Conservation (phyloP, 192 early-diverging fungal genomes). For the Coemansia sp. region DNA sequence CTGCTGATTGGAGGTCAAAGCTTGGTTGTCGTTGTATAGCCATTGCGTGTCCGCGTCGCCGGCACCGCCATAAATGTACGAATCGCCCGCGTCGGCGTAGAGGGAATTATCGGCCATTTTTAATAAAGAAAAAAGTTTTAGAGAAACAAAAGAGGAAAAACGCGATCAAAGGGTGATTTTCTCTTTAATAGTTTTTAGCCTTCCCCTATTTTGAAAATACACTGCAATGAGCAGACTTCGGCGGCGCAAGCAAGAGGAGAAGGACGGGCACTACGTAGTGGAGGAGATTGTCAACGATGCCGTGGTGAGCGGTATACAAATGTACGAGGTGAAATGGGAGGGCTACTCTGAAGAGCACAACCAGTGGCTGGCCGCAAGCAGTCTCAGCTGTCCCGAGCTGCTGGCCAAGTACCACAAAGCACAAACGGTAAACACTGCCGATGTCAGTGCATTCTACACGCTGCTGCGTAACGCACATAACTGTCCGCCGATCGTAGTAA, state of each 20-base stretch:
- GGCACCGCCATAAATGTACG: slow-evolving; percentile 8
- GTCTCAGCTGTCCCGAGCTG: slow-evolving; percentile 13
- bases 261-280: slow-evolving; percentile 1
- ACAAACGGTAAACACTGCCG: slow-evolving; percentile 24
- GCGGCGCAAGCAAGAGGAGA: background rate
- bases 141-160: background rate
- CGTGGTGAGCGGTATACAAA: slow-evolving; percentile 10
- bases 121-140: background rate
- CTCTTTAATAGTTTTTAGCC: background rate
- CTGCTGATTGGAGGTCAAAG: slow-evolving; percentile 9
- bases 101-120: slow-evolving; percentile 36
- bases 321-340: slow-evolving; percentile 30
- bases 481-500: slow-evolving; percentile 22
- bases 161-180: slow-evolving; percentile 3
- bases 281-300: slow-evolving; percentile 31
- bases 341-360: slow-evolving; percentile 15
- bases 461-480: slow-evolving; percentile 17
- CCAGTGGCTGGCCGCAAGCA: slow-evolving; percentile 15
- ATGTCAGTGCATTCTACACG: slow-evolving; percentile 30
- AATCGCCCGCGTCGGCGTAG: slow-evolving; percentile 26
- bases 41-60: slow-evolving; percentile 30
- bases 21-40: slow-evolving; percentile 41
- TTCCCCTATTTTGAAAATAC: background rate
- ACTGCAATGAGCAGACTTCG: background rate
- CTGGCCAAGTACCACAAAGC: slow-evolving; percentile 15